Percentiles rank a stretch among this genome's conserved stretches.
phyloP scores from a whole-genome alignment of 805 yeast species.

The Lipomyces chichibuensis region DNA sequence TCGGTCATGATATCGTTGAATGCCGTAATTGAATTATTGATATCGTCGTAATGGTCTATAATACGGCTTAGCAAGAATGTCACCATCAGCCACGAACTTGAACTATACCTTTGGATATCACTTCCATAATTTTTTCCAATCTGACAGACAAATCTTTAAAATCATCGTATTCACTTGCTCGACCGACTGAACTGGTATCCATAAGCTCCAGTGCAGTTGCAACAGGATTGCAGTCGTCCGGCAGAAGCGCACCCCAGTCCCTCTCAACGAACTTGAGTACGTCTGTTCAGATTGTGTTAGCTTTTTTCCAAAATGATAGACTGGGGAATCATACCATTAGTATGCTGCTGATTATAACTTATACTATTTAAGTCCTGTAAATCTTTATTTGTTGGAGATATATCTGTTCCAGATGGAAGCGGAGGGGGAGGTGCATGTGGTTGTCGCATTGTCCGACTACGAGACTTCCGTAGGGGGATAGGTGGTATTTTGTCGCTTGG shows the following conservation, averaged over 20 bases:
- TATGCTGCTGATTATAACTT: not conserved
- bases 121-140: slow-evolving; percentile 61
- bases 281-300: slow-evolving; percentile 16
- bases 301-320: not conserved
- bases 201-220: slow-evolving; percentile 81
- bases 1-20: slow-evolving; percentile 71
- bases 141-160: slow-evolving; percentile 63
- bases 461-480: slow-evolving; percentile 23
- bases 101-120: slow-evolving; percentile 63
- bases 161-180: slow-evolving; percentile 71
- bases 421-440: slow-evolving; percentile 7
- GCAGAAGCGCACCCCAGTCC: slow-evolving; percentile 56
- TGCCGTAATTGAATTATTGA: slow-evolving; percentile 82
- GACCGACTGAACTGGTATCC: slow-evolving; percentile 89
- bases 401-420: slow-evolving; percentile 5
- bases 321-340: not conserved
- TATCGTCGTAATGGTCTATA: slow-evolving; percentile 69
- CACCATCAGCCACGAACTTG: not conserved
- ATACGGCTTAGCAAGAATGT: not conserved
- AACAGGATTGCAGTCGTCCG: slow-evolving; percentile 71
- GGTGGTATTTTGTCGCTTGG: slow-evolving; percentile 11
- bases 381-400: not conserved
- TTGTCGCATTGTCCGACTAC: slow-evolving; percentile 13
- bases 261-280: slow-evolving; percentile 44
- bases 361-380: slow-evolving; percentile 4